These are phyloP conservation scores for Arabidopsis thaliana DNA, from an alignment of 345 rosid species.

Conservation along the genomic window TAIR10.1 NC_003074.8:21907001-21907500, in stretches of 20 bases:
- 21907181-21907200: no score
- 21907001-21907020: not conserved
- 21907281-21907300: constrained; percentile 2
- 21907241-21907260: not conserved
- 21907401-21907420: constrained; percentile 26
- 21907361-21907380: constrained; percentile 13
- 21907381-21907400: constrained; percentile 29
- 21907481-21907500: constrained; percentile 5
- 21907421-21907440: not conserved
- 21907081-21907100: not conserved
- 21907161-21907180: not conserved
- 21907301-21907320: constrained; percentile 3
- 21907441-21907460: not conserved
- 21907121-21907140: not conserved
- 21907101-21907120: not conserved
- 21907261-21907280: not conserved
- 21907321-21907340: not conserved
- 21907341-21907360: not conserved
- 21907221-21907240: not conserved
- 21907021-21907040: constrained; percentile 12
- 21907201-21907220: not conserved
- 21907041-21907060: constrained; percentile 8
- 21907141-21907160: constrained; percentile 13
- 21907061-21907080: constrained; percentile 2
- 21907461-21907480: constrained; percentile 23